Evolutionary conservation across 345 rosid species (phyloP), one percentile per base, ranked within the genome.

Genomic region (Moricandia arvensis): DNA sequence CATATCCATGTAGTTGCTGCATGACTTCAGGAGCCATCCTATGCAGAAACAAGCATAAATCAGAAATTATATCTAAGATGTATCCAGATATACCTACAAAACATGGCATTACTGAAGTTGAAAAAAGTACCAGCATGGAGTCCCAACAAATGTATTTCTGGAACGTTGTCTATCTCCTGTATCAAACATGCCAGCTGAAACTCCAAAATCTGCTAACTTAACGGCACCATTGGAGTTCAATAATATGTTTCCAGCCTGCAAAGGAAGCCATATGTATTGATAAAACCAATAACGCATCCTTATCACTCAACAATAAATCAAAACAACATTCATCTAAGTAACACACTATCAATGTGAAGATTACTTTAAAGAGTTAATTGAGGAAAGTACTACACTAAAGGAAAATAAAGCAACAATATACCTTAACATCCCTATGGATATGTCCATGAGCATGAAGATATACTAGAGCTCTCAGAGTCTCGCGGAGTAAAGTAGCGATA

Each of bases 21-120:
- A 95, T 95, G 60, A 95, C 99, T 87, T 92, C 99, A 76, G 99
- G 99, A 79, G 99, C 99, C 99, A 95, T 92, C 99, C 99, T 95
- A 80, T 67, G 74, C 80, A 63, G 51, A 74, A 59, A 64, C 69
- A 75, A 49, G 51, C 35, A 38, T n/a, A 41, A 69, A 77, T 55
- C 66, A 57, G 72, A 68, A 60, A 7, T 66, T 69, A 4, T 12
- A 49, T 62, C 59, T 68, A 68, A 45, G 72, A 72, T 24, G 27
- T 35, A 27, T 61, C 37, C 4, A 35, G 35, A 45, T 58, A 64
- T 17, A 38, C 49, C 60, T 10, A 61, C 17, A 35, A 38, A 80
- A 74, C 51, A 59, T 70, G 41, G 68, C 65, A 18, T 34, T 18
- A 31, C 71, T 37, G 13, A 58, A 64, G 68, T 45, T 34, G 21